Evolutionary conservation across 306 rosid species (phyloP).

Genomic region (Quercus wislizeni): DNA sequence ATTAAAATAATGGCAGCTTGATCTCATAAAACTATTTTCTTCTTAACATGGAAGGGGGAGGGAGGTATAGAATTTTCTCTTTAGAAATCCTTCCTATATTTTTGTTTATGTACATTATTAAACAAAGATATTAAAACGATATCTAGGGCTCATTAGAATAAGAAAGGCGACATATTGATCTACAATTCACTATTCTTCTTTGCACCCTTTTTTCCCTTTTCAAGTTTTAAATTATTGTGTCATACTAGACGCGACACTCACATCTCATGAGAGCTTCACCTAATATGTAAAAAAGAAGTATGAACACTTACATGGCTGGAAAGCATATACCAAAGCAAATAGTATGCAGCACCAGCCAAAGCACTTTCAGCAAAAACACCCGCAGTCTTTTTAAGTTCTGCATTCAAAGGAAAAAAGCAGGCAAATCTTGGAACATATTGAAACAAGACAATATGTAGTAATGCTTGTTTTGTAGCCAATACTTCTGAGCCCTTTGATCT

Average conservation of each 20-base stretch:
- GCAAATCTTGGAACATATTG: constrained; percentile 77
- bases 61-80: not conserved
- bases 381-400: constrained; percentile 81
- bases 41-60: no score
- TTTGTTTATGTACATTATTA: not conserved
- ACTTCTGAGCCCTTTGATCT: constrained; percentile 49
- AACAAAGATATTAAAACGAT: not conserved
- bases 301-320: constrained; percentile 72
- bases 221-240: no score
- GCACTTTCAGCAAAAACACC: constrained; percentile 90
- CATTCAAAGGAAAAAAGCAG: constrained; percentile 71
- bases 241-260: not conserved
- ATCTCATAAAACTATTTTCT: no score
- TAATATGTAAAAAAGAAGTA: constrained; percentile 2
- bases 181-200: not conserved
- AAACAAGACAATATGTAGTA: constrained; percentile 55
- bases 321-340: constrained; percentile 81
- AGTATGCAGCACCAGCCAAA: constrained; percentile 76
- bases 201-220: no score
- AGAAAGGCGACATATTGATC: not conserved
- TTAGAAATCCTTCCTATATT: not conserved
- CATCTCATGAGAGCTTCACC: not conserved
- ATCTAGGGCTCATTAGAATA: not conserved
- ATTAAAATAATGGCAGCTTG: not conserved
- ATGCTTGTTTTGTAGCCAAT: constrained; percentile 58